Evolutionary conservation across 2,329 filamentous ascomycete genomes (phyloP), one percentile per base, ranked within the genome.

Genomic region (Elsinoe batatas): DNA sequence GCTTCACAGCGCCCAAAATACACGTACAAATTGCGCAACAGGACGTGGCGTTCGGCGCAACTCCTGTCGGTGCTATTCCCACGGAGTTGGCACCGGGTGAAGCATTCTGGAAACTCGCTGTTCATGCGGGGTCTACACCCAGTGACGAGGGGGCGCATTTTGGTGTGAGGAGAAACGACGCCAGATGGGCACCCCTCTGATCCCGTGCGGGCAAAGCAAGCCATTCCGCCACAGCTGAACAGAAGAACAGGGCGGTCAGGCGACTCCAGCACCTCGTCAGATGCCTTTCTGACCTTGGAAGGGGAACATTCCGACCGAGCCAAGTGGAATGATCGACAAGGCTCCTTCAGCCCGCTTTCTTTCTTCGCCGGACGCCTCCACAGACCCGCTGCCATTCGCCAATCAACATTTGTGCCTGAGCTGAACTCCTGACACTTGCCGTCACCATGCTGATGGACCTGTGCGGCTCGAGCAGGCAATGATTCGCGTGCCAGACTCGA

Each of bases 351-450:
- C 47, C 47, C 47, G 37, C 47, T 35, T 36, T 12, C 26, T 32
- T 18, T 26, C 17, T 35, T n/a, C 20, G 36, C 37, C 26, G 10
- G 33, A 33, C 47, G 47, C 17, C 15, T 22, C 47, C 47, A 38
- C 37, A 33, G 33, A 33, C 17, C 47, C 47, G 47, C 33, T 2
- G 10, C 12, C 17, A 13, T 15, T 12, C 12, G n/a, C 47, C 47
- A 51, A 51, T 51, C 47, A 51, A 2, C 33, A 33, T 18, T 37
- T 51, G 47, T 51, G 47, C 47, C 47, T 51, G 47, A 38, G 37
- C 30, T 44, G 32, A 33, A 51, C 47, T 51, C 47, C 35, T 49
- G 44, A 49, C 44, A 49, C 44, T 49, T 49, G 44, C 44, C 47
- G 47, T 51, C 47, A 51, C 40, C 18, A 44, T 44, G 40, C 40